These are phyloP conservation scores for Hsuehochloa calcarea DNA, from an alignment of 176 grass and related monocot species.

Conservation along the genomic window DNA sequence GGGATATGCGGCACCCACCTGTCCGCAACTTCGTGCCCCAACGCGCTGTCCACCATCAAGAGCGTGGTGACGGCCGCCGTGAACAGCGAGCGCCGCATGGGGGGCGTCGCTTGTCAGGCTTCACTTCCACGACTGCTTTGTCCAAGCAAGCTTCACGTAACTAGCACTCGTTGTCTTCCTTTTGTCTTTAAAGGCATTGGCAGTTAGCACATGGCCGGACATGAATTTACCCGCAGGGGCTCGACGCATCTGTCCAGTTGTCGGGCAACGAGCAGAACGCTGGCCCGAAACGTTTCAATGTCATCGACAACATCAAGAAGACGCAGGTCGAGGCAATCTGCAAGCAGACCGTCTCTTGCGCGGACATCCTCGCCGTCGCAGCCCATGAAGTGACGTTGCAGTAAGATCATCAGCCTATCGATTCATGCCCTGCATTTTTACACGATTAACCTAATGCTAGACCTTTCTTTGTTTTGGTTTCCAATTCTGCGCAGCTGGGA, in stretches of 20 bases:
- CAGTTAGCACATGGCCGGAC: too few relatives aligned
- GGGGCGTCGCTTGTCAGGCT: slow-evolving; percentile 74
- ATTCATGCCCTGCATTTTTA: too few relatives aligned
- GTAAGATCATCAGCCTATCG: background rate
- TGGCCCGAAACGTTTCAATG: background rate
- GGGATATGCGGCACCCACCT: too few relatives aligned
- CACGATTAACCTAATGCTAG: too few relatives aligned
- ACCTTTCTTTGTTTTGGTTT: background rate
- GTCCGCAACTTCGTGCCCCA: slow-evolving; percentile 45
- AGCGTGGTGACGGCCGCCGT: slow-evolving; percentile 53
- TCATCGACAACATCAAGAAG: slow-evolving; percentile 70
- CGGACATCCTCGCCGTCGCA: slow-evolving; percentile 70
- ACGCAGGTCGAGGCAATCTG: slow-evolving; percentile 55
- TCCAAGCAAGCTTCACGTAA: slow-evolving; percentile 49
- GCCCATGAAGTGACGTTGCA: slow-evolving; percentile 61
- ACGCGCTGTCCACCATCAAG: slow-evolving; percentile 54
- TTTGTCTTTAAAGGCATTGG: background rate
- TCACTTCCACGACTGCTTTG: slow-evolving; percentile 98
- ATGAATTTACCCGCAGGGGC: slow-evolving; percentile 39
- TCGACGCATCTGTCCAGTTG: slow-evolving; percentile 64
- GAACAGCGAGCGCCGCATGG: slow-evolving; percentile 47
- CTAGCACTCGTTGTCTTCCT: background rate
- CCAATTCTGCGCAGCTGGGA: slow-evolving; percentile 27
- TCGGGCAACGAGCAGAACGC: too few relatives aligned
- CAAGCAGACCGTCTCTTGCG: slow-evolving; percentile 67